These are phyloP conservation scores for Malus hybrid DNA, from an alignment of 331 rosid genomes.

Conservation along the genomic window DNA sequence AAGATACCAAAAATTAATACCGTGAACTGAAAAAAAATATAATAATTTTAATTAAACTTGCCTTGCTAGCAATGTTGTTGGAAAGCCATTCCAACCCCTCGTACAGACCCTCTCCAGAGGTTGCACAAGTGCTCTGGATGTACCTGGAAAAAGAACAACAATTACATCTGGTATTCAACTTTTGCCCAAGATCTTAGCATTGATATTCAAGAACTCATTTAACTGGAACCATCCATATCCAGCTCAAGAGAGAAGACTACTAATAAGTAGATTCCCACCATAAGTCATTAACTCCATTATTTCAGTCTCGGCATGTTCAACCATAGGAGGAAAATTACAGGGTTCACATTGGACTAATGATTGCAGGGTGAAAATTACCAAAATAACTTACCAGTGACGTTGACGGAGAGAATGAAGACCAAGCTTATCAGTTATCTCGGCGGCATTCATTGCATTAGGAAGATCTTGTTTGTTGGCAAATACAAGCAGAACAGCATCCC, in stretches of 20 bases:
- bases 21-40: neutral
- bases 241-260: neutral
- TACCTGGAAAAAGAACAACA: slow-evolving; percentile 61
- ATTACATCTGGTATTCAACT: slow-evolving; percentile 2
- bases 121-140: slow-evolving; percentile 98
- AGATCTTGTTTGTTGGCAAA: slow-evolving; percentile 99
- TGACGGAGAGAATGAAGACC: slow-evolving; percentile 95
- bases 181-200: neutral
- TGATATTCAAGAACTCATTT: neutral
- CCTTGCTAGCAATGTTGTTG: slow-evolving; percentile 97
- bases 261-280: neutral
- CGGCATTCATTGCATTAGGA: slow-evolving; percentile 99
- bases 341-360: neutral
- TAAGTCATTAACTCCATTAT: neutral
- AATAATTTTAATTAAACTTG: slow-evolving; percentile 22
- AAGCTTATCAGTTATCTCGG: slow-evolving; percentile 94
- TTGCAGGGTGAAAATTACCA: slow-evolving; percentile 5
- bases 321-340: neutral
- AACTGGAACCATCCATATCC: neutral
- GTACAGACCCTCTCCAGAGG: slow-evolving; percentile 97
- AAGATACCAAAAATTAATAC: neutral
- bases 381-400: slow-evolving; percentile 76
- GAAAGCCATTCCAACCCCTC: slow-evolving; percentile 98
- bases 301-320: neutral
- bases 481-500: slow-evolving; percentile 96